These are phyloP conservation scores for Aegilops umbellulata DNA, from an alignment of 176 grass and related monocot species.

Conservation along the genomic window DNA sequence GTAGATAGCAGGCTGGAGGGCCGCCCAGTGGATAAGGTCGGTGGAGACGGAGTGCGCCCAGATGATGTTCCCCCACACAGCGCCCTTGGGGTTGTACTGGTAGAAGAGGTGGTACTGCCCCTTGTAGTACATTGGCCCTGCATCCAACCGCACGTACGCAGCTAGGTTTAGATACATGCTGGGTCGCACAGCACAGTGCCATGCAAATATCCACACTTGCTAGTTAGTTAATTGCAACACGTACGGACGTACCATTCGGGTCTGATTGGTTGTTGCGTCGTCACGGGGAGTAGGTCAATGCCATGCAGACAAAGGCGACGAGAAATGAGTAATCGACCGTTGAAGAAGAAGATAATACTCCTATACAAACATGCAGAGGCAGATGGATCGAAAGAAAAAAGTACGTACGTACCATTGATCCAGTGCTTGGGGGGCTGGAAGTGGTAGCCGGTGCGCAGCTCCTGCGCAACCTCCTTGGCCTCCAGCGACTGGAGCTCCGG, in stretches of 20 bases:
- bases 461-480: background rate
- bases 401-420: background rate
- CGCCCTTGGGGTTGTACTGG: background rate
- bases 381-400: too few relatives aligned
- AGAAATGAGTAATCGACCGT: background rate
- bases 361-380: background rate
- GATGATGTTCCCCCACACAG: background rate
- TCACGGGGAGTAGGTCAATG: background rate
- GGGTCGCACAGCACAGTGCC: too few relatives aligned
- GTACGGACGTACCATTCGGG: background rate
- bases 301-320: background rate
- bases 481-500: conserved; percentile 12
- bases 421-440: background rate
- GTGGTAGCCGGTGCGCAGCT: background rate
- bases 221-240: too few relatives aligned
- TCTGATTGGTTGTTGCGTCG: background rate
- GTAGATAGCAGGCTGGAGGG: background rate
- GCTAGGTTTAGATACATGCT: too few relatives aligned
- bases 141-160: background rate
- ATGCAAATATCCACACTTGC: too few relatives aligned
- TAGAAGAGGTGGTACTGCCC: background rate
- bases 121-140: background rate
- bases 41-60: background rate
- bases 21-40: background rate
- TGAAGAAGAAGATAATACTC: too few relatives aligned